Conservation (phyloP, 1,284 basidiomycete species). For the Fomes fomentarius region DNA sequence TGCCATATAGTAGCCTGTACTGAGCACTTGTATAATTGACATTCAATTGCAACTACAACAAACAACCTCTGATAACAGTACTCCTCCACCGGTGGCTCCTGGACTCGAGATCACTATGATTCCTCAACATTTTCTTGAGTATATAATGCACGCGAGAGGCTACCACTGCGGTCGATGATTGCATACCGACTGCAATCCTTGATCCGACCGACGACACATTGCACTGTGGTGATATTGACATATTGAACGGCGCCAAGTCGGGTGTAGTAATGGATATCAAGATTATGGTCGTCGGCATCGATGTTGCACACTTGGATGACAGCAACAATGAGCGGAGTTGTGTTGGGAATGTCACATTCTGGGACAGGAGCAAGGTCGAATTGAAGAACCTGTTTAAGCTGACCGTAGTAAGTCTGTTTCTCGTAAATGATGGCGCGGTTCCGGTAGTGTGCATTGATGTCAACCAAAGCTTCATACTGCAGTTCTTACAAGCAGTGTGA, state of each 20-base stretch:
- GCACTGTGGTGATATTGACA: constrained; percentile 7
- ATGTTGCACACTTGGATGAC: constrained; percentile 4
- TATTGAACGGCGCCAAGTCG: background rate
- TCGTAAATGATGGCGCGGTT: background rate
- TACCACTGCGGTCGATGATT: constrained; percentile 14
- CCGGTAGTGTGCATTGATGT: constrained; percentile 8
- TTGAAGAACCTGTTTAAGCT: constrained; percentile 1
- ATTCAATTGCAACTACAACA: too few relatives aligned
- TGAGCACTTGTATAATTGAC: too few relatives aligned
- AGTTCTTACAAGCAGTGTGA: too few relatives aligned
- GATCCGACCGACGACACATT: constrained; percentile 12
- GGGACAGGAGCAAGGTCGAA: background rate
- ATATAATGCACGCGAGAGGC: constrained; percentile 2
- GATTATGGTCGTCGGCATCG: background rate
- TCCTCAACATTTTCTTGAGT: too few relatives aligned
- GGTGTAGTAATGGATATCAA: constrained; percentile 15
- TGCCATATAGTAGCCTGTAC: too few relatives aligned
- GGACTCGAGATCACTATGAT: too few relatives aligned
- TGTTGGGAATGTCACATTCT: background rate
- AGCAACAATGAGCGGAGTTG: background rate
- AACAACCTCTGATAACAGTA: too few relatives aligned
- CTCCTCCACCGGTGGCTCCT: too few relatives aligned
- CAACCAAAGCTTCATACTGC: constrained; percentile 25
- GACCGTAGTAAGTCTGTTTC: constrained; percentile 5
- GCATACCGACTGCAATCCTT: background rate